Base-by-base conservation (phyloP, 176 grass and related monocot species). In the maize (Zea mays) region DNA sequence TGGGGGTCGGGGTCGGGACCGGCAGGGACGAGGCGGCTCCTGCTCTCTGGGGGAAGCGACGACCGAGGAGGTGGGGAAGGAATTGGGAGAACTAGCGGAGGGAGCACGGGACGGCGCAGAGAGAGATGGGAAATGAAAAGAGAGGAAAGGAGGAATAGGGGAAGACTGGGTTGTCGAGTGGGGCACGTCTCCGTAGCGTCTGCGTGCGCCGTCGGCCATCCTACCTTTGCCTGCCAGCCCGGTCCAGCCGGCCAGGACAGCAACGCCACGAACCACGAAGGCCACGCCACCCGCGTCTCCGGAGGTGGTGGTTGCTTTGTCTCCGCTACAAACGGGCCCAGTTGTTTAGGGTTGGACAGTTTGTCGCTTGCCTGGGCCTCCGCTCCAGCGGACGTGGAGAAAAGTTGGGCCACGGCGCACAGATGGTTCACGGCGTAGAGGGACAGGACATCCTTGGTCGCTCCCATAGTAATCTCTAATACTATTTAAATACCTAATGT, bases 161-260 rank as follows among this genome's bases (percentile, higher is more conserved):
- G 21, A 72, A 20, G 74, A 14, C 49, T 7, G 51, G 75, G 81
- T 87, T 37, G 74, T 73, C 61, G 50, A 79, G 74, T 67, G 80
- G 80, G 80, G 62, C 85, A 87, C 80, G 69, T 57, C 80, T 77
- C 34, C 52, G 74, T 83, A 74, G 61, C 62, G 76, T 78, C 62
- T 41, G 47, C 12, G 20, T 9, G 63, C 63, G 63, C 17, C 72
- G 50, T 50, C 45, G 37, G 63, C 17, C 72, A 65, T 50, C 45
- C 33, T 49, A 49, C 7, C 56, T 60, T 34, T 36, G 46, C 60
- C 27, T n/a, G 33, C 15, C 44, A n/a, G 15, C 27, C 33, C 21
- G 27, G 59, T 65, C 60, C 60, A 66, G 74, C 49, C 47, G 67
- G 44, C 58, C 71, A 81, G 77, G 51, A 40, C 64, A 81, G 77